These are phyloP conservation scores for Pseudodiploospora longispora DNA, from an alignment of 2,329 filamentous ascomycete species.

Conservation along the genomic window DNA sequence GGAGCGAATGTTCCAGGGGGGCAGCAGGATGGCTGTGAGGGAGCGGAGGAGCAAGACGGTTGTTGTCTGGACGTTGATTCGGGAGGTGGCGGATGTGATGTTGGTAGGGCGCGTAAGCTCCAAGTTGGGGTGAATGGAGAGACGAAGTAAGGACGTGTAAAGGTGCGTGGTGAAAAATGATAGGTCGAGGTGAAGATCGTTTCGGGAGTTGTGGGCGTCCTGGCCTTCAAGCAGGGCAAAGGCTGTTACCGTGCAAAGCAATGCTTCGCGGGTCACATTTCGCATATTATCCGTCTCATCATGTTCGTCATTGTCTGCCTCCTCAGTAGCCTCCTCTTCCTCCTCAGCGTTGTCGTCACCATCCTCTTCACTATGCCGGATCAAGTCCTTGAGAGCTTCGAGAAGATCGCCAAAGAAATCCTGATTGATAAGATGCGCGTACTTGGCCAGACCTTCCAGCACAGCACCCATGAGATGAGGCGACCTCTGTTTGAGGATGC, in stretches of 20 bases:
- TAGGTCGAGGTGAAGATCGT: conserved; percentile 78
- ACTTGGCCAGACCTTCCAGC: conserved; percentile 86
- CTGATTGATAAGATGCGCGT: conserved; percentile 95
- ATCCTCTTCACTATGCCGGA: conserved; percentile 61
- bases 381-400: conserved; percentile 88
- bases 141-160: conserved; percentile 73
- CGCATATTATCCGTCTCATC: conserved; percentile 34
- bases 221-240: conserved; percentile 95
- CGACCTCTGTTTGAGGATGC: conserved; percentile 75
- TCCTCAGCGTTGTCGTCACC: conserved; percentile 25
- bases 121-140: conserved; percentile 76
- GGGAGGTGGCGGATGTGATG: conserved; percentile 39
- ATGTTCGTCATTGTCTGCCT: conserved; percentile 27
- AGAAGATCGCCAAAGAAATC: conserved; percentile 97
- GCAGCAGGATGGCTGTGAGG: conserved; percentile 72
- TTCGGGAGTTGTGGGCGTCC: conserved; percentile 77
- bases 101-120: conserved; percentile 56
- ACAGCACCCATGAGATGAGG: conserved; percentile 93
- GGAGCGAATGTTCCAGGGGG: conserved; percentile 62
- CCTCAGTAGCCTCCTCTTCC: conserved; percentile 29
- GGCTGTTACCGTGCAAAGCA: conserved; percentile 92
- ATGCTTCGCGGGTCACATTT: conserved; percentile 74
- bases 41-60: conserved; percentile 86
- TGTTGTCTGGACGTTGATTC: conserved; percentile 90
- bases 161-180: conserved; percentile 94